Base-by-base conservation (phyloP, 805 yeast species). In the Candida hispaniensis region DNA sequence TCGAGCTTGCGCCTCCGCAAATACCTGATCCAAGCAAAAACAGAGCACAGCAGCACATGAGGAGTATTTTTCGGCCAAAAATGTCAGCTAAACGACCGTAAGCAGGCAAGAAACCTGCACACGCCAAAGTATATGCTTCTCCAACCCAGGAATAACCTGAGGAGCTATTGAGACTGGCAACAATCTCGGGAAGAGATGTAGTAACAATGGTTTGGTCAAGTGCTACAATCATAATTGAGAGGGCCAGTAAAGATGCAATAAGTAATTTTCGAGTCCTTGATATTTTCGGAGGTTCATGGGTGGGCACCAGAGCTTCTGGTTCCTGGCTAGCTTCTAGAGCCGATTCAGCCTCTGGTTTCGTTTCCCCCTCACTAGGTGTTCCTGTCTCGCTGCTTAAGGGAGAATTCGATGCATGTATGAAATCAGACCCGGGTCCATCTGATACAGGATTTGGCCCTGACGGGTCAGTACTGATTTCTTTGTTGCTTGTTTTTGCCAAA, bases 81-180 rank as follows among this genome's bases (percentile, higher is more conserved):
- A 76, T 66, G 43, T 76, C 82, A 19, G 76, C 67, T 7, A 75
- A 54, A 30, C 73, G 66, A 1, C 83, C 83, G 36, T 69, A 72
- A n/a, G 75, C 53, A 1, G 79, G 80, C 49, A 73, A 77, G 43
- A 73, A 71, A 2, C 76, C 73, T 2, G 77, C 65, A 34, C 69
- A 69, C 1, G 82, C 73, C 25, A 77, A 49, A 13, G 77, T 57
- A 29, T 73, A 71, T 1, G 77, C 66, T 0, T 79, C 71, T 73
- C 81, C 82, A 74, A n/a, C 48, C 48, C 13, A 60, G 47, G n/a
- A 62, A 56, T 25, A 34, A 4, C 38, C 38, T 3, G 30, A 25
- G 1, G 30, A 34, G n/a, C 12, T 67, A 58, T 19, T 66, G 63
- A 30, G 66, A 57, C 52, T 70, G 59, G 17, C 67, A 64, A 13